Evolutionary conservation across 441 rosid species (phyloP).

Genomic region (Pelargonium myrrhifolium): DNA sequence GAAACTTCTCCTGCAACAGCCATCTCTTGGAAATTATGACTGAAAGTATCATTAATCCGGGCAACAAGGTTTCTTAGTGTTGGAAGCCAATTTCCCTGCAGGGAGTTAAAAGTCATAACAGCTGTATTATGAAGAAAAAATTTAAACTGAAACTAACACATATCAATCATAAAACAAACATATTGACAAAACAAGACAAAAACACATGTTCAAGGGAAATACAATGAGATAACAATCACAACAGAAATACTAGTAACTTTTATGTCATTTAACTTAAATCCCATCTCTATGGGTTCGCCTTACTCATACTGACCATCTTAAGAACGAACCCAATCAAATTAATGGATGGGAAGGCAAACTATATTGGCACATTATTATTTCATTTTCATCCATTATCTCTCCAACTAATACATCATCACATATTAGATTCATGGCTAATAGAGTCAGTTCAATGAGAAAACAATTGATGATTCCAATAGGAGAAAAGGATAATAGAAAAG

Average conservation of each 20-base stretch:
- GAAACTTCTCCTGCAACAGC: conserved; percentile 96
- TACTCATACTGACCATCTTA: not conserved
- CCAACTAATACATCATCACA: not conserved
- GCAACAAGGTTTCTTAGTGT: conserved; percentile 74
- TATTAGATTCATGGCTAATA: not conserved
- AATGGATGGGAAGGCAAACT: not conserved
- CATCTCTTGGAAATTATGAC: conserved; percentile 91
- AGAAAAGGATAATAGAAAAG: not conserved
- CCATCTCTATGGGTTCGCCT: not conserved
- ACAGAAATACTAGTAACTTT: not conserved
- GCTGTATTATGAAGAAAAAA: not conserved
- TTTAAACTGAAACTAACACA: too few species aligned
- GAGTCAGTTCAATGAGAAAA: not conserved
- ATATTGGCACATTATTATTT: not conserved
- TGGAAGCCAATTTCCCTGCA: conserved; percentile 87
- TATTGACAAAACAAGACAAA: not conserved
- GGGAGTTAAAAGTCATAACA: conserved; percentile 7
- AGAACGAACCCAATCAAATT: not conserved
- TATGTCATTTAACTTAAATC: not conserved
- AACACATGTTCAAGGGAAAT: not conserved
- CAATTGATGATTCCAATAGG: not conserved
- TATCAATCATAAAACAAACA: conserved; percentile 5
- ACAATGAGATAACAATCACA: not conserved
- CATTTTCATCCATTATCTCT: not conserved
- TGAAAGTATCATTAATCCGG: conserved; percentile 78